Evolutionary conservation across 2,329 filamentous ascomycete species (phyloP), one percentile per base, ranked within the genome.

Genomic region (Fusarium acutatum): DNA sequence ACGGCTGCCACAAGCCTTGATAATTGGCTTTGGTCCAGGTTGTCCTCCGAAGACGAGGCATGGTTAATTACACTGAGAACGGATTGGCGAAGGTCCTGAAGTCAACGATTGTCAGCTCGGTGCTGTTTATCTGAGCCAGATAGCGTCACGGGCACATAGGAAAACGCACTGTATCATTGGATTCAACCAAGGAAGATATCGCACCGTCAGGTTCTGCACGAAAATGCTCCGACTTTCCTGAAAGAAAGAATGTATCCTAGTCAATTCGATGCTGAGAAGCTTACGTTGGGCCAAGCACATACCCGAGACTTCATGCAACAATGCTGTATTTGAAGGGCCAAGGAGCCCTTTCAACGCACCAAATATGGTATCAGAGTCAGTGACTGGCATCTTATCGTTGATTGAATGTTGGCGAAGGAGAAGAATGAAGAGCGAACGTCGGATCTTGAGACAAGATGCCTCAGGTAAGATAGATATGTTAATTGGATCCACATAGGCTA

Each of bases 231-330:
- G 43, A 12, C 14, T 37, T 50, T 24, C 26, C 65, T 71, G 6
- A 18, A 26, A 26, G 18, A 4, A 22, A 18, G 15, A 7, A 22
- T 28, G 15, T 22, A n/a, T 10, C n/a, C 35, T 38, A 34, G 46
- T 67, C 32, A 60, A 34, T 24, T 43, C 47, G 35, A 30, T 9
- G 14, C 24, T 15, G 47, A 52, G 38, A 24, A 46, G 17, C 24
- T 30, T 14, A 26, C 28, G 17, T 37, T 26, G 15, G 34, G 46
- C 38, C 17, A 28, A 22, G 26, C 9, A 20, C 62, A 44, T 72
- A 74, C 71, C 67, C n/a, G 59, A 56, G 34, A 74, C 41, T 34
- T 65, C 59, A 47, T 59, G 35, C 28, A 77, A 53, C 22, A 40
- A 53, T 20, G 50, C 22, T 24, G 52, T 35, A 38, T 77, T 77